A percentile compares a stretch with the other conserved stretches of the same genome.
Conservation (phyloP, 2,329 filamentous ascomycete genomes). For the Colletotrichum chlorophyti region DNA sequence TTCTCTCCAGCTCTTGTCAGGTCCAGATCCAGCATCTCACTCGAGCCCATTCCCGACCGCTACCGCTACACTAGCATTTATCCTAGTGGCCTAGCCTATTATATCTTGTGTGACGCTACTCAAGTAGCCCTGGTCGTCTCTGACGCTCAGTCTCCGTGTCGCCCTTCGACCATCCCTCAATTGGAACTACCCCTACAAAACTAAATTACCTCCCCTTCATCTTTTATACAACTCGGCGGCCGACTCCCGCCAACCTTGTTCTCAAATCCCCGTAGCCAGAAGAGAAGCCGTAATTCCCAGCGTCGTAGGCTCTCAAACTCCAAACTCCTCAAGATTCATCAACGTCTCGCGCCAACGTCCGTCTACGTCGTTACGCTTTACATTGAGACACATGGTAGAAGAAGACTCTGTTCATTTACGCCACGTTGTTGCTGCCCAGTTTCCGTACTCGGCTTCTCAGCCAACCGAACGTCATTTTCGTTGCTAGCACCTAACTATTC, state of each 20-base stretch:
- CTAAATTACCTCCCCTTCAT: not conserved
- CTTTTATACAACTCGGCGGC: too few relatives aligned
- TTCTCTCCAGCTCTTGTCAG: slow-evolving; percentile 4
- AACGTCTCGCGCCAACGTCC: not conserved
- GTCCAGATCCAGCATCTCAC: slow-evolving; percentile 6
- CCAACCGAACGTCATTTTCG: slow-evolving; percentile 18
- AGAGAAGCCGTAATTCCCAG: not conserved
- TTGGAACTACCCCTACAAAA: not conserved
- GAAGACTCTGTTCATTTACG: not conserved
- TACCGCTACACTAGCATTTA: slow-evolving; percentile 16
- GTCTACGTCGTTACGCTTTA: not conserved
- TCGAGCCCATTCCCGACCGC: slow-evolving; percentile 6
- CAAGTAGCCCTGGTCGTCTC: not conserved
- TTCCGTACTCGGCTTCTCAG: not conserved
- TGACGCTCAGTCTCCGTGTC: not conserved
- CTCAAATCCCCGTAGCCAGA: not conserved
- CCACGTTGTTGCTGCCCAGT: not conserved
- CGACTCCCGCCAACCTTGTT: not conserved
- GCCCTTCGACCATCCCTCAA: slow-evolving; percentile 5
- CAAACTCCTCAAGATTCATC: too few relatives aligned
- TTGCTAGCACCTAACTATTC: not conserved
- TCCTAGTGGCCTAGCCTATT: too few relatives aligned
- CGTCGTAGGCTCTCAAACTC: not conserved
- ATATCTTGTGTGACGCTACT: slow-evolving; percentile 7
- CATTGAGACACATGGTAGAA: slow-evolving; percentile 12